Evolutionary conservation across 257 asterid genomes (phyloP), one percentile per base, ranked within the genome.

Genomic region (Solanum chiquidenum): DNA sequence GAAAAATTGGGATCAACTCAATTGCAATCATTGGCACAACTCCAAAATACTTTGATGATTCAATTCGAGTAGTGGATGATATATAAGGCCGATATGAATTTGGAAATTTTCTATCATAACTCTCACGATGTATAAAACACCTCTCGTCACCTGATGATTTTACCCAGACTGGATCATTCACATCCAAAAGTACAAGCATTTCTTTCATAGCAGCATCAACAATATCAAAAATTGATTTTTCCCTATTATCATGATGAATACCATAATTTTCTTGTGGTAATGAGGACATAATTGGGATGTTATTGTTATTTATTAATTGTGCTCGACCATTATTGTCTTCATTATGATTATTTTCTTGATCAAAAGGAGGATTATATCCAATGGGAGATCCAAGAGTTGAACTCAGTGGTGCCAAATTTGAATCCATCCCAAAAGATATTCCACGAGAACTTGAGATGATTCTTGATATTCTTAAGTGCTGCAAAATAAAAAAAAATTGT

Each of bases 41-140:
- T 14, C 91, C 94, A 13, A 93, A 91, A 77, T 92, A 93, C 87
- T 91, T 94, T 1, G 98, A 94, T 12, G 98, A 95, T 90, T 96
- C 98, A 31, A 87, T 90, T 79, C 98, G 89, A 84, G 93, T 91
- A 83, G 88, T 91, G 8, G 58, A 93, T 60, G 16, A 87, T 87
- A 64, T 77, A 87, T 93, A n/a, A 90, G 60, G 77, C 84, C 89
- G 25, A 86, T 75, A 84, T 31, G 87, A 34, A 88, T 91, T 91
- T 44, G 95, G 94, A 42, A 91, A 94, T 71, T 89, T 89, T 89
- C 91, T 94, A 52, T 93, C 93, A 84, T 96, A 94, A 83, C 90
- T 89, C 27, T 93, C 95, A 21, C 87, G 89, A 83, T 92, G 92
- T 55, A 96, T 86, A n/a, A 68, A 25, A 58, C 55, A 89, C 83